Conservation (phyloP, 164 flowering plant genomes). For the Stephania japonica region DNA sequence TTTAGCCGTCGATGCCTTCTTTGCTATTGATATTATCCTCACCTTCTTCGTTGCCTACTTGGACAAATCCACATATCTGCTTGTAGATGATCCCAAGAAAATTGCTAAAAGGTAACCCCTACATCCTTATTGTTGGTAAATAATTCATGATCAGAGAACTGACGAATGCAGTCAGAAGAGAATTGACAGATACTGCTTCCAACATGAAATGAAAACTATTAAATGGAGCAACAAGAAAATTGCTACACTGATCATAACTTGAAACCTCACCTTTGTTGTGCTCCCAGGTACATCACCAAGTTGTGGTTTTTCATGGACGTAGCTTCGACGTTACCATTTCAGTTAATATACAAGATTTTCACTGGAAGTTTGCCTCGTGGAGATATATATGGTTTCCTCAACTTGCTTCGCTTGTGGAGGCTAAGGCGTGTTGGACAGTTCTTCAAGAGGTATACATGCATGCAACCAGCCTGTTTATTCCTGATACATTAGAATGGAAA, state of each 20-base stretch:
- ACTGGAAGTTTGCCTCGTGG: conserved; percentile 30
- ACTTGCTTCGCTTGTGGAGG: conserved; percentile 81
- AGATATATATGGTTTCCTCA: conserved; percentile 57
- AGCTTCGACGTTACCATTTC: conserved; percentile 74
- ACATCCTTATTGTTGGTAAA: not conserved
- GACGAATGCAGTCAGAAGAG: not conserved
- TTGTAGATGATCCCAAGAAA: conserved; percentile 63
- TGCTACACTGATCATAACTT: not conserved
- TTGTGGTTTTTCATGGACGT: conserved; percentile 66
- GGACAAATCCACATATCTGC: conserved; percentile 78
- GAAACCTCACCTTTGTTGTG: not conserved
- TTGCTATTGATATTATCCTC: conserved; percentile 58
- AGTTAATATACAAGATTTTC: conserved; percentile 35
- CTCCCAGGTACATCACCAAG: conserved; percentile 44
- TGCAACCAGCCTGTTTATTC: not conserved
- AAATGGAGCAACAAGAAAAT: too few relatives aligned
- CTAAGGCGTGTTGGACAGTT: conserved; percentile 68
- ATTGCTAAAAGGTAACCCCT: conserved; percentile 50
- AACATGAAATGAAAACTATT: not conserved
- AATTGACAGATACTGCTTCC: not conserved
- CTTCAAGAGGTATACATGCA: conserved; percentile 41
- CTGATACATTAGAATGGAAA: not conserved
- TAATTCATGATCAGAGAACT: not conserved
- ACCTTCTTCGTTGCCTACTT: conserved; percentile 87
- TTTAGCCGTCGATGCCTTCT: conserved; percentile 61